Conservation (phyloP, 1,139 yeast species). For the Diutina siamensis region DNA sequence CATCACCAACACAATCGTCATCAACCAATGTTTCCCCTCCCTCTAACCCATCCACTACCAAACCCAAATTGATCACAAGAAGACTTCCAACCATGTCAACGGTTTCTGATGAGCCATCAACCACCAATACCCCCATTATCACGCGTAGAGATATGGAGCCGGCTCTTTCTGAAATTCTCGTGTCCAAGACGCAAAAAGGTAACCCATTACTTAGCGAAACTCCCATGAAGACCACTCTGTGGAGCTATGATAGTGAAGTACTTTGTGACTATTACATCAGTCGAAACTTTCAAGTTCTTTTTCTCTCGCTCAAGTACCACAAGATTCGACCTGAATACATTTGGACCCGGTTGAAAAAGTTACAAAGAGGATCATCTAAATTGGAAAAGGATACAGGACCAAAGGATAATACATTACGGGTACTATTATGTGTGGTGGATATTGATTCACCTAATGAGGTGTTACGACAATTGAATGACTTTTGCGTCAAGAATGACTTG, state of each 20-base stretch:
- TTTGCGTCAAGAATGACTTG: conserved; percentile 60
- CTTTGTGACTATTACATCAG: conserved; percentile 56
- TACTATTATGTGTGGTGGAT: conserved; percentile 67
- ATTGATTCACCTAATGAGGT: conserved; percentile 64
- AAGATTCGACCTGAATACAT: conserved; percentile 83
- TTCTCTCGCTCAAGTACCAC: conserved; percentile 71
- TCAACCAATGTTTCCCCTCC: neutral
- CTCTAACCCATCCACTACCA: neutral
- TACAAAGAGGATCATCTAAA: conserved; percentile 19
- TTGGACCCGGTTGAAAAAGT: conserved; percentile 51
- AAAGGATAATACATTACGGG: conserved; percentile 36
- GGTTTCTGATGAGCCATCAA: neutral
- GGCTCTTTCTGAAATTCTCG: conserved; percentile 8
- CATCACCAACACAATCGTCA: neutral
- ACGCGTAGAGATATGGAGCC: neutral
- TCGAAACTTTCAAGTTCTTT: conserved; percentile 54
- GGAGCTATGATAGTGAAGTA: conserved; percentile 26
- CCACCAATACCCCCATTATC: neutral
- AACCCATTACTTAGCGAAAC: conserved; percentile 31
- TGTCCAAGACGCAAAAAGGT: conserved; percentile 28
- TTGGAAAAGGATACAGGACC: conserved; percentile 7
- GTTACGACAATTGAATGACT: conserved; percentile 55
- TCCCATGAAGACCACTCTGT: conserved; percentile 25
- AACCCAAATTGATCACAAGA: neutral
- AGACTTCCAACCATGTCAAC: neutral